Conservation (phyloP, 768 basidiomycete species). For the Suillus cothurnatus region DNA sequence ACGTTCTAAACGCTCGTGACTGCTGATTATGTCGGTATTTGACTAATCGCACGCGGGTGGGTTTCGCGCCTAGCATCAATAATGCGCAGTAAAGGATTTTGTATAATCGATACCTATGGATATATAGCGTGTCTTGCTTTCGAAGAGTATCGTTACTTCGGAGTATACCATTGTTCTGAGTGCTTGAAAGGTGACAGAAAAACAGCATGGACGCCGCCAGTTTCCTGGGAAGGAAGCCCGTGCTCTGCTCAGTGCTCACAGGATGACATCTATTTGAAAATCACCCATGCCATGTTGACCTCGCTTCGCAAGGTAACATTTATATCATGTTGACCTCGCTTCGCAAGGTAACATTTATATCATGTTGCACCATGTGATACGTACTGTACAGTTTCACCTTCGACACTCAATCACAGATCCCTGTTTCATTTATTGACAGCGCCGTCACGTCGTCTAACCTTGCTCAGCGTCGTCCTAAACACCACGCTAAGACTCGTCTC, state of each 20-base stretch:
- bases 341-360: too few species aligned
- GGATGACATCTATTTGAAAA: too few species aligned
- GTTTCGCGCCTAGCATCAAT: conserved; percentile 59
- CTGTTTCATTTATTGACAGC: too few species aligned
- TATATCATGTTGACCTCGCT: too few species aligned
- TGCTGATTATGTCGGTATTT: conserved; percentile 39
- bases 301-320: too few species aligned
- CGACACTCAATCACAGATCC: too few species aligned
- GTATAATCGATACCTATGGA: neutral
- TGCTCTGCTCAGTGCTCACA: neutral
- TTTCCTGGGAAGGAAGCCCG: neutral
- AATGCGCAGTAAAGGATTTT: conserved; percentile 28
- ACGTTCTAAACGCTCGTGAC: neutral
- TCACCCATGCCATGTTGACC: too few species aligned
- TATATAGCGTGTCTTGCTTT: neutral
- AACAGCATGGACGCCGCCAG: neutral
- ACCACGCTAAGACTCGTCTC: too few species aligned
- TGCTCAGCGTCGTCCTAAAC: too few species aligned
- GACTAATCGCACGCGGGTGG: conserved; percentile 61
- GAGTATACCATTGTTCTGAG: neutral
- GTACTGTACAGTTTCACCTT: too few species aligned
- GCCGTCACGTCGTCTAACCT: too few species aligned
- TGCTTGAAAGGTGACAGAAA: neutral
- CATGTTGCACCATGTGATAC: too few species aligned
- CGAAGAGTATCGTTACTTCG: neutral